Evolutionary conservation across 169 alveolate species (phyloP).

Genomic region (Amoebophrya sp.): DNA sequence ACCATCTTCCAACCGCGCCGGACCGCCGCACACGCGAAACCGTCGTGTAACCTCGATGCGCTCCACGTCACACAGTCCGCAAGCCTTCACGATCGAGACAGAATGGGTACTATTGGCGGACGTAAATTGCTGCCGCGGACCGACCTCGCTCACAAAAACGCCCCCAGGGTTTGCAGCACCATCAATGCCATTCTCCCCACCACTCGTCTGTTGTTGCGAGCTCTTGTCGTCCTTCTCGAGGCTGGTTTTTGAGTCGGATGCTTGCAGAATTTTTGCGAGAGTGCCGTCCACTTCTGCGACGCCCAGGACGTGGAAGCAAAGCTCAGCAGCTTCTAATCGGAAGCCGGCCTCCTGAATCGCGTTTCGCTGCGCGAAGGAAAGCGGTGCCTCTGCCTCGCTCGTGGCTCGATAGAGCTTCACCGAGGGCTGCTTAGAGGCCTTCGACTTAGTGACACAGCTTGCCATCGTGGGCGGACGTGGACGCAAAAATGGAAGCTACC

Average conservation of each 20-base stretch:
- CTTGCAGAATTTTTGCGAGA: background rate
- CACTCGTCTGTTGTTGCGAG: too few relatives aligned
- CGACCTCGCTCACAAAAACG: constrained; percentile 13
- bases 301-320: background rate
- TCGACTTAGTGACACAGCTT: too few relatives aligned
- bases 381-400: background rate
- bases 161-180: too few relatives aligned
- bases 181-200: too few relatives aligned
- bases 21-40: background rate
- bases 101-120: constrained; percentile 26
- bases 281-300: background rate
- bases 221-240: too few relatives aligned
- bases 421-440: background rate
- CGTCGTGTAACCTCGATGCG: constrained; percentile 12
- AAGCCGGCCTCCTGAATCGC: background rate
- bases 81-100: background rate
- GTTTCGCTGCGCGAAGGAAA: background rate
- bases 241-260: background rate
- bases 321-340: background rate
- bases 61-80: constrained; percentile 6
- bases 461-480: too few relatives aligned
- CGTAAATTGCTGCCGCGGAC: constrained; percentile 22
- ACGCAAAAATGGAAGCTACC: too few relatives aligned
- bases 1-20: background rate
- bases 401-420: background rate